These are phyloP conservation scores for Pythium vanterpoolii DNA, from an alignment of 352 stramenopile species.

Conservation along the genomic window DNA sequence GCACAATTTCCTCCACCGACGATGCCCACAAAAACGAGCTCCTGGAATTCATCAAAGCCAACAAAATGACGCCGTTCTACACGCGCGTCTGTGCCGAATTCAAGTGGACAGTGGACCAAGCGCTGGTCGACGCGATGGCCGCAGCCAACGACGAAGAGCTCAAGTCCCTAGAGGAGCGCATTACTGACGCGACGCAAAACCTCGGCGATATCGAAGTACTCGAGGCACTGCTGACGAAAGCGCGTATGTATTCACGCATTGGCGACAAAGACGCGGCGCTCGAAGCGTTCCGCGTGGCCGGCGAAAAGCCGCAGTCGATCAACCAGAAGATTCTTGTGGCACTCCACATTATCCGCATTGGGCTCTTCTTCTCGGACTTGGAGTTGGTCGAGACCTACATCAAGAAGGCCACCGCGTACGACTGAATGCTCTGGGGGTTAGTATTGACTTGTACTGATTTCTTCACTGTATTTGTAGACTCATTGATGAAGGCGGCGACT, in stretches of 20 bases:
- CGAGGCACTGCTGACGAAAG: slow-evolving; percentile 91
- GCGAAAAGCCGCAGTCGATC: slow-evolving; percentile 93
- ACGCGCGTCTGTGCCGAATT: slow-evolving; percentile 65
- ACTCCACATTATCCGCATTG: slow-evolving; percentile 92
- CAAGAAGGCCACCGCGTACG: slow-evolving; percentile 74
- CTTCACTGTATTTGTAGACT: slow-evolving; percentile 34
- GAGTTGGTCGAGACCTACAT: slow-evolving; percentile 84
- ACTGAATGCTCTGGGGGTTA: not conserved
- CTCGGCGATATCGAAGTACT: slow-evolving; percentile 98
- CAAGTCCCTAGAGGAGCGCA: slow-evolving; percentile 76
- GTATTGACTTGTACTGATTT: not conserved
- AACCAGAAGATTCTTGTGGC: slow-evolving; percentile 98
- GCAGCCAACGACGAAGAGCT: slow-evolving; percentile 68
- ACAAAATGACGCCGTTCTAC: slow-evolving; percentile 85
- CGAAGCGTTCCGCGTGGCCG: slow-evolving; percentile 88
- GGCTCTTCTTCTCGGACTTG: slow-evolving; percentile 85
- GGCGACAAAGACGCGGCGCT: slow-evolving; percentile 90
- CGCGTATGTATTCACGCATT: slow-evolving; percentile 92
- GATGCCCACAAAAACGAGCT: slow-evolving; percentile 44
- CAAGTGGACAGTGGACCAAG: slow-evolving; percentile 52
- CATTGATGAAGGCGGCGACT: slow-evolving; percentile 96
- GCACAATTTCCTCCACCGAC: slow-evolving; percentile 38
- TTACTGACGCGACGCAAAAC: slow-evolving; percentile 94
- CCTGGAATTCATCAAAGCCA: slow-evolving; percentile 53
- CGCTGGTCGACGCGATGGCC: slow-evolving; percentile 57